phyloP scores from a whole-genome alignment of 345 rosid genomes.

The Brassica carinata region DNA sequence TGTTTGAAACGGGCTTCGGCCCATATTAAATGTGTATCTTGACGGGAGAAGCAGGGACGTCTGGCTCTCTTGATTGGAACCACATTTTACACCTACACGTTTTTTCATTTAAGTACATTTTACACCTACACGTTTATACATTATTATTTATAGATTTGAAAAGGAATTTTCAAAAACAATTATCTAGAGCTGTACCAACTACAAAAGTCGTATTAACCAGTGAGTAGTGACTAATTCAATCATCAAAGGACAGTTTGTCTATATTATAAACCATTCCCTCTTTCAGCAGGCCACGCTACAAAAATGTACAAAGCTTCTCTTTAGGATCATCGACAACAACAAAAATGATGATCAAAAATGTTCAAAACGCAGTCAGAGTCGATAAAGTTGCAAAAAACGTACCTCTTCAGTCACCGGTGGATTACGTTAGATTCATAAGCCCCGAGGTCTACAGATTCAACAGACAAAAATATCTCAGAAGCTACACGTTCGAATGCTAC shows the following conservation, averaged over 20 bases:
- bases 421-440: conserved; percentile 37
- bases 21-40: background rate
- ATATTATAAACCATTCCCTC: conserved; percentile 3
- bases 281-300: conserved; percentile 16
- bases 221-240: conserved; percentile 34
- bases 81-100: conserved; percentile 17
- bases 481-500: conserved; percentile 39
- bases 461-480: conserved; percentile 40
- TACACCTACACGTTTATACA: conserved; percentile 16
- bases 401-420: conserved; percentile 28
- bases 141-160: background rate
- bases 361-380: conserved; percentile 13
- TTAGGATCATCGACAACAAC: background rate
- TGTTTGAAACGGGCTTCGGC: too few species aligned
- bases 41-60: background rate
- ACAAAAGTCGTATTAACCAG: conserved; percentile 28
- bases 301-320: background rate
- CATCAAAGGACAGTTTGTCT: background rate
- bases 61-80: background rate
- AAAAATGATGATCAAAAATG: conserved; percentile 33
- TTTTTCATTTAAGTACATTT: background rate
- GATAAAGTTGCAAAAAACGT: background rate
- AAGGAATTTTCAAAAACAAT: background rate
- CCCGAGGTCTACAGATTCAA: conserved; percentile 37
- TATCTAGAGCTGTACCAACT: conserved; percentile 35